Evolutionary conservation across 2,329 filamentous ascomycete genomes (phyloP).

Genomic region (Talaromyces sp.): DNA sequence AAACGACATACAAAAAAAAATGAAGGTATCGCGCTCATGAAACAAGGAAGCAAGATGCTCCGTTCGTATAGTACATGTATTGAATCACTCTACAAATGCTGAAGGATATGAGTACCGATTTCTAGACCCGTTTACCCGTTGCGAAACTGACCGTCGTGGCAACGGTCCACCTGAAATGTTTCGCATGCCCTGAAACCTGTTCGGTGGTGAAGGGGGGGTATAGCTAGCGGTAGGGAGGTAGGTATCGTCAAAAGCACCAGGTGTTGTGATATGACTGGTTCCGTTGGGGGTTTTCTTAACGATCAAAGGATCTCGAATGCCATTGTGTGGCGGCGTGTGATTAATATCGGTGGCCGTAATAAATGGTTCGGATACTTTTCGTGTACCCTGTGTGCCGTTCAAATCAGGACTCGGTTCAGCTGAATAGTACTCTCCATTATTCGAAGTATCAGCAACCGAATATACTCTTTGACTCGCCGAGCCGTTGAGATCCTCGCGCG

Average conservation of each 20-base stretch:
- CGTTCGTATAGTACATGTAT: not conserved
- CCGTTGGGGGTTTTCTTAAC: constrained; percentile 1
- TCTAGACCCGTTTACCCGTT: constrained; percentile 7
- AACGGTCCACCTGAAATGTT: not conserved
- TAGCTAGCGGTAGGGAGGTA: not conserved
- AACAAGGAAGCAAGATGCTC: not conserved
- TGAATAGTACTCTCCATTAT: constrained; percentile 1
- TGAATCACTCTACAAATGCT: not conserved
- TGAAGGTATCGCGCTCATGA: not conserved
- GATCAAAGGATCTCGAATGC: constrained; percentile 6
- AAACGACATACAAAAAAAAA: not conserved
- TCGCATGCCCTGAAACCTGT: not conserved
- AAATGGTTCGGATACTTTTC: not conserved
- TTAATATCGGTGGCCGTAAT: constrained; percentile 9
- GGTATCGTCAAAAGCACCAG: not conserved
- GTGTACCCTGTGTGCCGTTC: not conserved
- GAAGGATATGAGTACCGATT: constrained; percentile 12
- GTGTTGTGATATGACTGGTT: not conserved
- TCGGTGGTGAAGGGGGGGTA: constrained; percentile 5
- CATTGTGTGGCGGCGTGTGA: constrained; percentile 6
- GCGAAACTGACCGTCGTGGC: constrained; percentile 2
- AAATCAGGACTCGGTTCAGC: not conserved
- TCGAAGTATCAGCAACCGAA: not conserved
- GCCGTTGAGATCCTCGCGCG: constrained; percentile 8
- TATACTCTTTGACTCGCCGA: not conserved